Base-by-base conservation (phyloP, 1,284 basidiomycete genomes). In the Apiotrichum veenhuisii region DNA sequence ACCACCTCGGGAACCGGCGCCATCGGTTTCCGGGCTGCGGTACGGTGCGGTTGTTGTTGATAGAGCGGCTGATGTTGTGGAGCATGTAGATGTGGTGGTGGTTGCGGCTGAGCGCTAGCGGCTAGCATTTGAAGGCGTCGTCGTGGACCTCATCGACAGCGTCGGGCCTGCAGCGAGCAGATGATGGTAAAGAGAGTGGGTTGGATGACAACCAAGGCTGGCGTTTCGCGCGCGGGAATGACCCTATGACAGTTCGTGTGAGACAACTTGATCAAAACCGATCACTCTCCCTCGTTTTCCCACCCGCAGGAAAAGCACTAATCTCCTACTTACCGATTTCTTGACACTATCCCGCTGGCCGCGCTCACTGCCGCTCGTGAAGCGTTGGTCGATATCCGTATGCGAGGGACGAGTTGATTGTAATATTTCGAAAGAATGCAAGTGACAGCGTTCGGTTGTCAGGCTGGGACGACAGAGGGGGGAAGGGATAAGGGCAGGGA, bases 1-100 rank as follows among this genome's bases (percentile, higher is more conserved):
- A 36, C 43, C 33, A 38, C 51, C 34, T 52, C 51, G 51, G 42
- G 42, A 44, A 52, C 51, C 51, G 51, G 43, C 23, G 51, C 44
- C 51, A 52, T 52, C 30, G 44, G 51, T 43, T 36, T 36, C 51
- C 51, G 42, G 34, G 34, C 48, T 30, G 25, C 9, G 37, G 33
- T 14, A 18, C 25, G 41, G n/a, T 22, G 42, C 22, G 17, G 33
- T 27, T 45, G 42, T 5, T 52, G 43, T 9, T 14, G 38, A 20
- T 37, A 18, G 5, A 10, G 41, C 18, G 20, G 43, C 3, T 22
- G 34, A 26, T 23, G 23, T n/a, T 40, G 48, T 20, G 9, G 34
- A 42, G 14, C 25, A 42, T 23, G 51, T 20, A 43, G 43, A 46
- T 54, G 46, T 26, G 30, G 46, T 34, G 52, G 52, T 30, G 36